Evolutionary conservation across 768 basidiomycete genomes (phyloP), one percentile per base, ranked within the genome.

Genomic region (Psilocybe tampanensis): DNA sequence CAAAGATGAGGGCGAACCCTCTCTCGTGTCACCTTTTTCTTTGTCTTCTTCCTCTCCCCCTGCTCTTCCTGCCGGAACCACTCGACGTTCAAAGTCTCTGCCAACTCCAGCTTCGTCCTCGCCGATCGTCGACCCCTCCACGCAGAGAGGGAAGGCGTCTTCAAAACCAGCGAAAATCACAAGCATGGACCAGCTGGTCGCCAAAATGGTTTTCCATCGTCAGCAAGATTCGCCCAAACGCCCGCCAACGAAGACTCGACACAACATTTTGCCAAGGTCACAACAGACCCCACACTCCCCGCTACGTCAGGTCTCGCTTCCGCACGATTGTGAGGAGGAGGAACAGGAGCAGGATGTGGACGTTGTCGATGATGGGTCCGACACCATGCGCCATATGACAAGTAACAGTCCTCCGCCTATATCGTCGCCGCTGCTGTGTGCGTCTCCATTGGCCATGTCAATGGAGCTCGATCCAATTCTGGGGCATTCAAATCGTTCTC

Each of bases 171-270:
- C 64, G n/a, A 61, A 56, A 47, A 67, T 72, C n/a, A 67, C 65
- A 9, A 72, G 67, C 48, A 74, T 76, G 67, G 68, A 66, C 19
- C 73, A 76, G 50, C 65, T 77, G 6, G 74, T 77, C 13, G 76
- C 76, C 55, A 74, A 70, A 55, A 77, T 77, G 76, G 64, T 77
- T 21, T 61, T 77, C 23, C 63, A 68, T 32, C 64, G 76, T 18
- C 68, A 69, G 34, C 63, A 65, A 23, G 64, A 69, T 19, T 52
- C 61, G 15, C 45, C 60, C 21, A 52, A 57, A 34, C 52, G 57
- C 13, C 42, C 47, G 17, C 18, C 51, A 5, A 32, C 55, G 8
- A 26, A 50, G 18, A 44, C 52, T 39, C 48, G 29, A 8, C 39
- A 13, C 36, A 13, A 13, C 48, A 24, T 7, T n/a, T 29, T 22